Evolutionary conservation across 495 filamentous ascomycete species (phyloP).

Genomic region (Symbiotaphrina buchneri): DNA sequence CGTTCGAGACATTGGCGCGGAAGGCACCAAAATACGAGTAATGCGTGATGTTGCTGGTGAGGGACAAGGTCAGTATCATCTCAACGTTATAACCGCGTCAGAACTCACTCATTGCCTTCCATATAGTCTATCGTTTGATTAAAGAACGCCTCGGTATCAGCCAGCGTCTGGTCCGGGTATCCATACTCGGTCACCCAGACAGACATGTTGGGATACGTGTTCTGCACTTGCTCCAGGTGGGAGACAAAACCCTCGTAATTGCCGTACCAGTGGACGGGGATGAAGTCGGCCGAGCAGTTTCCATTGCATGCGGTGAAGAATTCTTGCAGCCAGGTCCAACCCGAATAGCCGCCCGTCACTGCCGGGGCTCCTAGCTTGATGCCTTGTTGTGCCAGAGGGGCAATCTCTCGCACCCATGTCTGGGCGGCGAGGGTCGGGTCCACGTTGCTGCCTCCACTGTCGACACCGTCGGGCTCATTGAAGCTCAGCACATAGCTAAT

Average conservation of each 20-base stretch:
- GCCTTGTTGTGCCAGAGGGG: conserved; percentile 33
- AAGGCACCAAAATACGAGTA: conserved; percentile 71
- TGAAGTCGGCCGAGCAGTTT: conserved; percentile 43
- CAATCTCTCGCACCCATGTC: conserved; percentile 41
- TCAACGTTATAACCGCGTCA: not conserved
- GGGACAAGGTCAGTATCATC: not conserved
- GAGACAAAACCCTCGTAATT: conserved; percentile 50
- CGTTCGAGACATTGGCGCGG: conserved; percentile 49
- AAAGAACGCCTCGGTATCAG: conserved; percentile 36
- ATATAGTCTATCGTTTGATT: conserved; percentile 38
- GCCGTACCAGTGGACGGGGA: conserved; percentile 60
- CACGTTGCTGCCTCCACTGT: conserved; percentile 34
- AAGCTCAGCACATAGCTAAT: conserved; percentile 44
- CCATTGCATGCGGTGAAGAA: conserved; percentile 30
- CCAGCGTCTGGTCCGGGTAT: conserved; percentile 19
- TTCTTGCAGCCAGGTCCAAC: conserved; percentile 36
- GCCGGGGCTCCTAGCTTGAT: conserved; percentile 35
- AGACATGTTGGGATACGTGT: conserved; percentile 29
- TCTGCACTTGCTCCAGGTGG: conserved; percentile 38
- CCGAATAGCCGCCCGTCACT: conserved; percentile 27
- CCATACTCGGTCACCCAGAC: conserved; percentile 64
- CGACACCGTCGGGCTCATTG: conserved; percentile 47
- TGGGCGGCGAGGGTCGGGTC: conserved; percentile 30
- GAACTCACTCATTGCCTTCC: conserved; percentile 26
- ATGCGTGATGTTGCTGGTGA: conserved; percentile 23